Evolutionary conservation across 164 flowering plant genomes (phyloP), one percentile per base, ranked within the genome.

Genomic region (Pachysandra terminalis): DNA sequence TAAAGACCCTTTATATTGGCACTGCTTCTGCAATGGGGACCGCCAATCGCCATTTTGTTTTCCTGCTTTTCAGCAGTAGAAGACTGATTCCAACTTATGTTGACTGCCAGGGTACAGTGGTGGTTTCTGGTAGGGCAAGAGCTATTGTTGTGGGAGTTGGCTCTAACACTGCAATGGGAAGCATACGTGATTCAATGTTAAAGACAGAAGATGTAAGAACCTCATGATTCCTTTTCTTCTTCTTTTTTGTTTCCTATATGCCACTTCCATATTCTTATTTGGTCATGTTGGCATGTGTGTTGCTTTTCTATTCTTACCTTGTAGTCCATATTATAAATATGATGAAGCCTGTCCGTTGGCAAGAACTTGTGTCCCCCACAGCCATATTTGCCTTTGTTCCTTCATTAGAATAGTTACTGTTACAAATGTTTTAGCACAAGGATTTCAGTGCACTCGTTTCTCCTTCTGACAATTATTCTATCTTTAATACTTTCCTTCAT

Each of bases 81-180:
- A 3, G 37, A 32, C 7, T 32, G 55, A 61, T 32, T 28, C 58
- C 22, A 55, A 22, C 59, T 70, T 63, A 54, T 78, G 25, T 53
- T 68, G 61, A 61, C 37, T 78, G 62, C 61, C 89, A 95, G 98
- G 98, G 98, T 66, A 91, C 98, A 45, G 82, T 86, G 19, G 93
- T 91, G 48, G 98, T 90, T 68, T 86, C 96, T 68, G 98, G 98
- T 61, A 81, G 98, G 79, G 98, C 96, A 65, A 90, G 92, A 80
- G 98, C 98, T 65, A 81, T 89, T 75, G 98, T 95, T 21, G 83
- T 87, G 71, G 96, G 97, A 64, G 96, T 94, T 70, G 98, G 98
- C 63, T 76, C 97, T 55, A 90, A 87, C 74, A 91, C 97, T 74
- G 98, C 98, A 61, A 90, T 94, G 98, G 98, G 98, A 22, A 87